Conservation (phyloP, 176 grass and related monocot species). For the Hyparrhenia diplandra region DNA sequence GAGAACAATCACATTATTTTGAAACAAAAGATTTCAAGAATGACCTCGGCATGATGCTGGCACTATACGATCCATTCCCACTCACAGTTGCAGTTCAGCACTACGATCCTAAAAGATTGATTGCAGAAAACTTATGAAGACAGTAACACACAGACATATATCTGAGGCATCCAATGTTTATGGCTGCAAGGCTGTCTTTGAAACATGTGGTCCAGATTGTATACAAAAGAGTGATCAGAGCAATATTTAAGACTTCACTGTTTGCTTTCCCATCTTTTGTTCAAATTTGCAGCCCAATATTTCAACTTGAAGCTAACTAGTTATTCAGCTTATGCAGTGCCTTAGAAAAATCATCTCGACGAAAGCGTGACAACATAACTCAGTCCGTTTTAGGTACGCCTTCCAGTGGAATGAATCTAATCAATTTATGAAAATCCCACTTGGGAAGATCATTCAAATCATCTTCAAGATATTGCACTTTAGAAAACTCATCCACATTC, state of each 20-base stretch:
- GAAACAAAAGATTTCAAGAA: not conserved
- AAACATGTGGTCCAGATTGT: too few relatives aligned
- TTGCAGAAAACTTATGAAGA: not conserved
- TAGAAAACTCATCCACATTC: not conserved
- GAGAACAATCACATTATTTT: not conserved
- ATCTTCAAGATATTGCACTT: not conserved
- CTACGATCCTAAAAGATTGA: not conserved
- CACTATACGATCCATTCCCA: not conserved
- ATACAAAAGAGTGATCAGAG: too few relatives aligned
- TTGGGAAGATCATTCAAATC: not conserved
- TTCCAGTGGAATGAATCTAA: not conserved
- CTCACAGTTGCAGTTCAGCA: too few relatives aligned
- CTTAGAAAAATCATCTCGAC: not conserved
- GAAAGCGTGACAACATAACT: too few relatives aligned
- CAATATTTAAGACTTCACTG: too few relatives aligned
- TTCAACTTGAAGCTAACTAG: not conserved
- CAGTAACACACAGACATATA: too few relatives aligned
- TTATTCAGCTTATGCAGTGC: not conserved
- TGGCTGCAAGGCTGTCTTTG: too few relatives aligned
- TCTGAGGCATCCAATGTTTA: too few relatives aligned
- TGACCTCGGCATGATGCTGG: not conserved
- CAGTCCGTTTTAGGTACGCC: not conserved
- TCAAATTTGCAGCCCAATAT: not conserved
- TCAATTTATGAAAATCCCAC: not conserved
- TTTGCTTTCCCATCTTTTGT: too few relatives aligned